Evolutionary conservation across 2,329 filamentous ascomycete genomes (phyloP).

Genomic region (Phaeosphaeriaceae sp.): DNA sequence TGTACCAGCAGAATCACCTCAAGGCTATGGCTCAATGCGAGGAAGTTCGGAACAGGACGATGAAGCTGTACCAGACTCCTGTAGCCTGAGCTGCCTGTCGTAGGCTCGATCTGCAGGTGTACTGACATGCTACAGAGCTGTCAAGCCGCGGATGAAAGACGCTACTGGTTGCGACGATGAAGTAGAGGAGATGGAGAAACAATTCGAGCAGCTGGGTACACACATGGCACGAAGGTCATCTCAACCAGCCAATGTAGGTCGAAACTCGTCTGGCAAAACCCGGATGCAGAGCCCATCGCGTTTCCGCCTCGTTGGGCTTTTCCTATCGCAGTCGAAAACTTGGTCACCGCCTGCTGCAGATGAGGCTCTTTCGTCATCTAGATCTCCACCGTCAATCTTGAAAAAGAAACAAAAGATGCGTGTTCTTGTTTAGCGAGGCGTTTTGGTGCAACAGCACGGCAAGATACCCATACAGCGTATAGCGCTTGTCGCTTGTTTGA

Average conservation of each 20-base stretch:
- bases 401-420: conserved; percentile 2
- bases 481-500: not conserved
- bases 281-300: not conserved
- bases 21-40: conserved; percentile 55
- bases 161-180: not conserved
- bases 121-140: conserved; percentile 4
- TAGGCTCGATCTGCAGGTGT: conserved; percentile 3
- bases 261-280: not conserved
- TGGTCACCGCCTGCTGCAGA: not conserved
- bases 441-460: not conserved
- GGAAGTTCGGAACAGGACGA: conserved; percentile 39
- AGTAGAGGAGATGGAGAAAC: not conserved
- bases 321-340: not conserved
- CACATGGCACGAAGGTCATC: not conserved
- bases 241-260: not conserved
- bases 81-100: conserved; percentile 4
- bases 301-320: conserved; percentile 1
- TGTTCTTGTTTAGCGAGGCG: conserved; percentile 7
- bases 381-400: not conserved
- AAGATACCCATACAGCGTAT: not conserved
- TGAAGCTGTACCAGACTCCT: conserved; percentile 34
- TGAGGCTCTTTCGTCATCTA: not conserved
- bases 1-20: conserved; percentile 67
- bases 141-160: not conserved
- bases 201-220: not conserved